A percentile compares a stretch with the other conserved stretches of the same genome.
Evolutionary conservation across 169 alveolate genomes (phyloP).

Genomic region (Besnoitia besnoiti): DNA sequence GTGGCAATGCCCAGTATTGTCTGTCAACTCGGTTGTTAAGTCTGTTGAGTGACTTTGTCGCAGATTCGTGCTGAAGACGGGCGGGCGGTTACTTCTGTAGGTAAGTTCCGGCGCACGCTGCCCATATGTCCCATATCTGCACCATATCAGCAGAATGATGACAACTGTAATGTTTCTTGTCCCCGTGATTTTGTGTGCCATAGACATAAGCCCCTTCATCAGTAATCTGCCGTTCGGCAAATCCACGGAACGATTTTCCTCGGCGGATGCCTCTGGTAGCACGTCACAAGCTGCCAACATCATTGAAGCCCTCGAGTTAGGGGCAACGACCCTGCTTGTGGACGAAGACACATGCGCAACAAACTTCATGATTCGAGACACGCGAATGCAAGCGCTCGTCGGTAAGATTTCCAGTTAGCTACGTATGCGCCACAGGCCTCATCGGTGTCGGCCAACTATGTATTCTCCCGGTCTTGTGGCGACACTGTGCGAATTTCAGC

Average conservation of each 20-base stretch:
- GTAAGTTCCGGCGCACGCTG: conserved; percentile 39
- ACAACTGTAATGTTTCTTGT: no score
- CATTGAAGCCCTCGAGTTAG: conserved; percentile 82
- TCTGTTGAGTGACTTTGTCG: no score
- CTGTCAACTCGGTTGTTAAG: no score
- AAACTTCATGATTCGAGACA: conserved; percentile 76
- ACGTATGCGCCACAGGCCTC: not conserved
- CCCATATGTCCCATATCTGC: no score
- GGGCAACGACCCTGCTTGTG: conserved; percentile 71
- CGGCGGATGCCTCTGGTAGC: conserved; percentile 80
- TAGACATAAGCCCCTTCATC: conserved; percentile 82
- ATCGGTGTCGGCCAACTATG: not conserved
- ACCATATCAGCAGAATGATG: no score
- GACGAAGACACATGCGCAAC: conserved; percentile 84
- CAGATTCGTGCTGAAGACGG: conserved; percentile 70
- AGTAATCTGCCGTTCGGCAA: conserved; percentile 76
- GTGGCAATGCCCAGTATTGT: no score
- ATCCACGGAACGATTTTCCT: conserved; percentile 58
- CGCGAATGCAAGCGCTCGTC: conserved; percentile 71
- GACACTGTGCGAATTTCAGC: conserved; percentile 19
- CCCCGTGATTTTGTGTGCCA: conserved; percentile 22
- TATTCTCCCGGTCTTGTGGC: not conserved
- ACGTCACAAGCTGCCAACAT: conserved; percentile 85
- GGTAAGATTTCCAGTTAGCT: not conserved
- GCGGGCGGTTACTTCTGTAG: conserved; percentile 56